Evolutionary conservation across 2,329 filamentous ascomycete species (phyloP), one percentile per base, ranked within the genome.

Genomic region (Acephala macrosclerotiorum): DNA sequence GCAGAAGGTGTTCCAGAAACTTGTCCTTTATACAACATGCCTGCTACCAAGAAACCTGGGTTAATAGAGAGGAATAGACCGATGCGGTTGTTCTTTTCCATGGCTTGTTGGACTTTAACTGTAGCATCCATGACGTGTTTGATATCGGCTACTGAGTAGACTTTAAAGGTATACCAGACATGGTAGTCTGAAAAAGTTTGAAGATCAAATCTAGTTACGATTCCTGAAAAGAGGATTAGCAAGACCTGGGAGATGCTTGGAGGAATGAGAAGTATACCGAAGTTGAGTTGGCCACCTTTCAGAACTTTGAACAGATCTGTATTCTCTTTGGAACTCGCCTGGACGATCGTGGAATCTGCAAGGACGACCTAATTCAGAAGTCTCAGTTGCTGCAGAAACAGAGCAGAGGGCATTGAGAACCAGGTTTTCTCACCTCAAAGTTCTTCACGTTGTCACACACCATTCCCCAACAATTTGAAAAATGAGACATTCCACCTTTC

Each of bases 181-280:
- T 58, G 38, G 5, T 40, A 61, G 4, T 58, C 56, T 7, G 58
- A 20, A 26, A 64, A 77, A 0, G 80, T 80, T 66, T 80, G 75
- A 7, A 85, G 73, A 16, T 80, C 73, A 69, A 82, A 84, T 7
- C 77, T 76, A 5, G 82, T 82, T 3, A 70, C 66, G 35, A 70
- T 66, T n/a, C 66, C 67, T 69, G 51, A 12, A 42, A 16, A 42
- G 29, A 4, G 40, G 18, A 18, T 42, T 18, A 18, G 16, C 16
- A 18, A 16, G 16, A n/a, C n/a, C 6, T 3, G 18, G 2, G 40
- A n/a, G 6, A 42, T 18, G 14, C 40, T 42, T 5, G 40, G 16
- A 6, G 8, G 12, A 42, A 42, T 2, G 6, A 42, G 16, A 2
- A 6, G 6, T 5, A 6, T 42, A 42, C 40, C 40, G 14, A 42